These are phyloP conservation scores for Pezicula carpinea DNA, from an alignment of 2,329 filamentous ascomycete genomes.

Conservation along the genomic window DNA sequence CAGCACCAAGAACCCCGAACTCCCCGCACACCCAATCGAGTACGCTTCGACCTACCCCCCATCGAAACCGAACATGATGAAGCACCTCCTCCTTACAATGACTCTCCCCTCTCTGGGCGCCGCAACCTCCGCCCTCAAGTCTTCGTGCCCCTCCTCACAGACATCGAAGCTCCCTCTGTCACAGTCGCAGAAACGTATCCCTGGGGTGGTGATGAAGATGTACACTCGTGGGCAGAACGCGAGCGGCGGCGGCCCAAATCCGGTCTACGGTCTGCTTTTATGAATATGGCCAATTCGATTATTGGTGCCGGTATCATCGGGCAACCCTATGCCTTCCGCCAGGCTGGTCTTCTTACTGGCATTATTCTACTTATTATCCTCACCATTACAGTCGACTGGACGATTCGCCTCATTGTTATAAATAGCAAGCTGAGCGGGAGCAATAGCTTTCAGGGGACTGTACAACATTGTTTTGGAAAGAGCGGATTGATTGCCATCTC, in stretches of 20 bases:
- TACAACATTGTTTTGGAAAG: conserved; percentile 90
- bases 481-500: conserved; percentile 82
- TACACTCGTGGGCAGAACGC: conserved; percentile 45
- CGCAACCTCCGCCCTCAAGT: conserved; percentile 21
- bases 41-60: conserved; percentile 30
- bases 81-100: conserved; percentile 39
- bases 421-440: conserved; percentile 96
- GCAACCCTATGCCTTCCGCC: conserved; percentile 92
- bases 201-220: conserved; percentile 35
- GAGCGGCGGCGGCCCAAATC: conserved; percentile 71
- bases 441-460: conserved; percentile 91
- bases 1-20: conserved; percentile 17
- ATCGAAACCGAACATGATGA: conserved; percentile 24
- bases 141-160: conserved; percentile 66
- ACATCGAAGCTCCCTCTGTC: conserved; percentile 76
- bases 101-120: conserved; percentile 23
- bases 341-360: conserved; percentile 82
- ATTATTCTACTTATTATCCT: conserved; percentile 71
- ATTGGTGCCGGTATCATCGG: conserved; percentile 75
- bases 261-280: conserved; percentile 81
- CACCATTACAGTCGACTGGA: conserved; percentile 92
- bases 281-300: conserved; percentile 99
- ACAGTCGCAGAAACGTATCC: conserved; percentile 47
- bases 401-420: conserved; percentile 91
- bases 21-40: conserved; percentile 28